phyloP scores from a whole-genome alignment of 495 filamentous ascomycete genomes.

The Bacidia gigantensis region DNA sequence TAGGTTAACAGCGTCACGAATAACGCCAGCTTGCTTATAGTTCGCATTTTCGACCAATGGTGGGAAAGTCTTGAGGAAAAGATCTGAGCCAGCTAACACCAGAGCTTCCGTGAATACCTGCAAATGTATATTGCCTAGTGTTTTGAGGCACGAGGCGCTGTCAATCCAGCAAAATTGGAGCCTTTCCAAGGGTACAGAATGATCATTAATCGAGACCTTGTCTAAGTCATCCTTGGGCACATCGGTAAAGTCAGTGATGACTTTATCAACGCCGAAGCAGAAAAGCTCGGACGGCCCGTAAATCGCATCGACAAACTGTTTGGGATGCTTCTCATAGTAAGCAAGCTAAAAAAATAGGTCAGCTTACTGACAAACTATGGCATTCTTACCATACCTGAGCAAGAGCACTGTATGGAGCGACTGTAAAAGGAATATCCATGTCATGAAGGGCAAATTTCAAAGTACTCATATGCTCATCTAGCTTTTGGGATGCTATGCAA shows the following conservation, averaged over 20 bases:
- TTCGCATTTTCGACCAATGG: constrained; percentile 46
- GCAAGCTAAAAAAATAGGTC: constrained; percentile 47
- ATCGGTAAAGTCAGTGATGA: constrained; percentile 61
- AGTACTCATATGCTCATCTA: constrained; percentile 31
- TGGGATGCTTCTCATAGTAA: constrained; percentile 59
- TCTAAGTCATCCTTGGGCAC: constrained; percentile 1
- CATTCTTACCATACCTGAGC: constrained; percentile 51
- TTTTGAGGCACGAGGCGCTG: constrained; percentile 53
- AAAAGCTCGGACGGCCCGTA: constrained; percentile 80
- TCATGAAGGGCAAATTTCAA: constrained; percentile 61
- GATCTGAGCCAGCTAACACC: constrained; percentile 66
- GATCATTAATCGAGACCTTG: constrained; percentile 4
- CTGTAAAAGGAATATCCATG: constrained; percentile 59
- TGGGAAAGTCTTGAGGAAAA: constrained; percentile 63
- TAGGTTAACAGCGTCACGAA: constrained; percentile 58
- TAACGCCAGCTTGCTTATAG: constrained; percentile 30
- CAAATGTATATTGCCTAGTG: constrained; percentile 50
- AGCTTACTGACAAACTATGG: too few species aligned
- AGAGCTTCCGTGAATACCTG: constrained; percentile 71
- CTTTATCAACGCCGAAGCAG: constrained; percentile 70
- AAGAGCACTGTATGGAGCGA: constrained; percentile 80
- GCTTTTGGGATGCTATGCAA: constrained; percentile 11
- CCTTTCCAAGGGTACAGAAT: constrained; percentile 32
- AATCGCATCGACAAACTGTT: constrained; percentile 58
- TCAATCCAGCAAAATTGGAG: constrained; percentile 56